Evolutionary conservation across 345 rosid genomes (phyloP), one percentile per base, ranked within the genome.

Genomic region (Durio zibethinus): DNA sequence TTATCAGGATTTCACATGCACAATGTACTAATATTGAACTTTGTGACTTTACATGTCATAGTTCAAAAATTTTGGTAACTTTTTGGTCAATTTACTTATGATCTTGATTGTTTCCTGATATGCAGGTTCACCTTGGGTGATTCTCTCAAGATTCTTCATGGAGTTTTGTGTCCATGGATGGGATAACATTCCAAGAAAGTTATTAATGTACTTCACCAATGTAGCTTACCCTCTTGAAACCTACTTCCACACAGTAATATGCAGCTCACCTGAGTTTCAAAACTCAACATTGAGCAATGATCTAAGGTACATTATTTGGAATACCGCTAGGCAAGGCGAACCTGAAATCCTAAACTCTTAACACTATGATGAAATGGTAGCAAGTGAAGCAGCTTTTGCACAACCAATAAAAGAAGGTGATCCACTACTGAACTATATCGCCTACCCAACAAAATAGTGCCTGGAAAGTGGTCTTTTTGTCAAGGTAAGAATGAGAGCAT

Each of bases 221-320:
- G 81, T 86, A 82, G 66, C 84, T 70, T 83, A 89, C 76, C 57
- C 88, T 75, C 85, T 91, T 25, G 73, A 83, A 85, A 83, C 88
- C 79, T 82, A 78, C 80, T 71, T 89, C 85, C 89, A 89, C 81
- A 68, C 90, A 66, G 82, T 85, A 75, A 84, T 90, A 72, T 83
- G 89, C 87, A 88, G 78, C 62, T 57, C 85, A 45, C 79, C 83
- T 31, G 85, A 84, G 74, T 84, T 50, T 16, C 43, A 50, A 71
- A 71, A 71, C 61, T 31, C 60, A 20, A 71, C 75, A 2, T 5
- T 71, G 75, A 29, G 12, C 16, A 71, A 18, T 31, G 75, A 71
- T 50, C n/a, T 71, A 5, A 50, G 75, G 60, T 71, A 50, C 75
- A 52, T 33, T 50, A 50, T 50, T 50, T 21, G 21, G 42, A 20